Evolutionary conservation across 176 grass and related monocot genomes (phyloP).

Genomic region (Avena sativa): DNA sequence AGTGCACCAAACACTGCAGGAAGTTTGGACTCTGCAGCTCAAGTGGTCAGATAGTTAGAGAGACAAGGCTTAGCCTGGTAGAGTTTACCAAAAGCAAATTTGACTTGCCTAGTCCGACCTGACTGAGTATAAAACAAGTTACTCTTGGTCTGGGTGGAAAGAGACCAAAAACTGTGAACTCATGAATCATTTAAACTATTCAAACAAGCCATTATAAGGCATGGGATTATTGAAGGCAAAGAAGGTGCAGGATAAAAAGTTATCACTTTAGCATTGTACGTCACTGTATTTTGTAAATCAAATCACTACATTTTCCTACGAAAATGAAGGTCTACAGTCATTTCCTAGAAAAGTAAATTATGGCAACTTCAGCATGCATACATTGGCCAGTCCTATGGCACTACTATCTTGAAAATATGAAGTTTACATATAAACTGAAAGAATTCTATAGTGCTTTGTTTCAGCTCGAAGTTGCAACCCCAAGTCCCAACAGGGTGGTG

Average conservation of each 20-base stretch:
- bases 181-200: neutral
- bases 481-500: neutral
- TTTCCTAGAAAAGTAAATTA: constrained; percentile 9
- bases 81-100: constrained; percentile 19
- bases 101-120: neutral
- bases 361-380: constrained; percentile 2
- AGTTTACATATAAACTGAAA: neutral
- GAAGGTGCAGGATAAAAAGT: neutral
- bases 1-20: neutral
- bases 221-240: constrained; percentile 21
- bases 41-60: neutral
- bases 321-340: neutral
- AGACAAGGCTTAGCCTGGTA: neutral
- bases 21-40: neutral
- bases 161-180: neutral
- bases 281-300: constrained; percentile 7
- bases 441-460: neutral
- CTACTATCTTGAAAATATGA: neutral
- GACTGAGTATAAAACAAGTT: constrained; percentile 19
- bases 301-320: neutral
- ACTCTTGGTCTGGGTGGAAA: neutral
- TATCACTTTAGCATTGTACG: neutral
- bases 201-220: neutral
- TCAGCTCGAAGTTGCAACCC: neutral
- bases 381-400: neutral